phyloP scores from a whole-genome alignment of 805 yeast species.

The Wickerhamiella cacticola region DNA sequence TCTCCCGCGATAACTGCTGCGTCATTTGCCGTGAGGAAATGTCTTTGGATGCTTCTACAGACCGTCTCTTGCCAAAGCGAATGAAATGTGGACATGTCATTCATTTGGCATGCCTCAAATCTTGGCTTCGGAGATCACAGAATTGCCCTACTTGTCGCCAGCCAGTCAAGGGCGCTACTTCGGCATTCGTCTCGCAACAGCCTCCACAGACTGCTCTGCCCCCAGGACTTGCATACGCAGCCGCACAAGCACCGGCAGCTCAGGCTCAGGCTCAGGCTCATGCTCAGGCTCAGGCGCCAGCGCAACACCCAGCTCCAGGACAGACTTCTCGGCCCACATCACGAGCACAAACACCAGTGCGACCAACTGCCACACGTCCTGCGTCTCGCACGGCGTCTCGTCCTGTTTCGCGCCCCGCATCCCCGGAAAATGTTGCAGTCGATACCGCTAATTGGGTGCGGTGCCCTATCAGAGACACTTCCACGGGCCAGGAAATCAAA shows the following conservation, averaged over 20 bases:
- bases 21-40: constrained; percentile 89
- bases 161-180: constrained; percentile 15
- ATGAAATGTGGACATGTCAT: constrained; percentile 76
- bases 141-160: constrained; percentile 76
- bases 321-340: not conserved
- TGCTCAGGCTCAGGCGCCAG: not conserved
- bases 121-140: constrained; percentile 86
- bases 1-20: constrained; percentile 52
- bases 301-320: not conserved
- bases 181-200: constrained; percentile 9
- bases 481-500: not conserved
- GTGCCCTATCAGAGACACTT: not conserved
- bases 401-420: not conserved
- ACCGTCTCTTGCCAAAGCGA: constrained; percentile 54
- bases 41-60: constrained; percentile 35
- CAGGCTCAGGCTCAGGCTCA: not conserved
- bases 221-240: not conserved
- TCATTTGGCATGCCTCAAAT: constrained; percentile 79
- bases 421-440: not conserved
- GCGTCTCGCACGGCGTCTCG: not conserved
- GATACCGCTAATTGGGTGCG: constrained; percentile 1
- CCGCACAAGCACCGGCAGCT: too few species aligned
- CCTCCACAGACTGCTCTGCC: not conserved
- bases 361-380: not conserved
- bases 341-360: not conserved